Percentiles rank a stretch among this genome's conserved stretches.
These are phyloP conservation scores for Melampsora abietis-canadensis DNA, from an alignment of 1,284 basidiomycete genomes.

Conservation along the genomic window DNA sequence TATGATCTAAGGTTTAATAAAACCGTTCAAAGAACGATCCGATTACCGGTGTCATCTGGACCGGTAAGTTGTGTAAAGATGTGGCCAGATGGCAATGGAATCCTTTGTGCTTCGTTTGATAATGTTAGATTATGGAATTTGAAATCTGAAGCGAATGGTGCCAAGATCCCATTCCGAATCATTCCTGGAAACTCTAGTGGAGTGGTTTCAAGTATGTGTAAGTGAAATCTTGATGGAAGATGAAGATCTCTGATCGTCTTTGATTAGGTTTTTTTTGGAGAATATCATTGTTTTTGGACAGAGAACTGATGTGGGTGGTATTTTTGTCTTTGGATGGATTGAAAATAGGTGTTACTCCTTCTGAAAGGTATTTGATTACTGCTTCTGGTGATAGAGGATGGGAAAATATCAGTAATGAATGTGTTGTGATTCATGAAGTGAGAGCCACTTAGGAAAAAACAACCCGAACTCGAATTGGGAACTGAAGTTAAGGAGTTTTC, in stretches of 20 bases:
- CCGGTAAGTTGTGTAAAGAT: conserved; percentile 84
- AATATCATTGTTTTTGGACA: neutral
- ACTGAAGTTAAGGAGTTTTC: no score
- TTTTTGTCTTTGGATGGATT: neutral
- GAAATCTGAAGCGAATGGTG: conserved; percentile 67
- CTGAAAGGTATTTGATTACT: conserved; percentile 77
- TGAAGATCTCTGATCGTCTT: no score
- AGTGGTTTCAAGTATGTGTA: conserved; percentile 82
- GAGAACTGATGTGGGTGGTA: conserved; percentile 11
- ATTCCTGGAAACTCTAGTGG: conserved; percentile 95
- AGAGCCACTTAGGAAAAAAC: conserved; percentile 56
- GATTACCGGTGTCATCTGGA: conserved; percentile 78
- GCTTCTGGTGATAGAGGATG: conserved; percentile 92
- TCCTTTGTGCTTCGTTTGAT: conserved; percentile 76
- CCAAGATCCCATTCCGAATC: conserved; percentile 78
- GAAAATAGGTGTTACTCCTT: conserved; percentile 74
- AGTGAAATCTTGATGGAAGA: no score
- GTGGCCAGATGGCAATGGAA: conserved; percentile 81
- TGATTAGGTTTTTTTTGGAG: conserved; percentile 29
- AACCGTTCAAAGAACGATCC: conserved; percentile 64
- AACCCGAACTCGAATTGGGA: no score
- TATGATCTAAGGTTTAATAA: conserved; percentile 76
- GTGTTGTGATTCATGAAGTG: conserved; percentile 84
- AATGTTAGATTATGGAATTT: conserved; percentile 94
- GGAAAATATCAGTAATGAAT: conserved; percentile 83